These are phyloP conservation scores for Mycena belliarum DNA, from an alignment of 768 basidiomycete species.

Conservation along the genomic window DNA sequence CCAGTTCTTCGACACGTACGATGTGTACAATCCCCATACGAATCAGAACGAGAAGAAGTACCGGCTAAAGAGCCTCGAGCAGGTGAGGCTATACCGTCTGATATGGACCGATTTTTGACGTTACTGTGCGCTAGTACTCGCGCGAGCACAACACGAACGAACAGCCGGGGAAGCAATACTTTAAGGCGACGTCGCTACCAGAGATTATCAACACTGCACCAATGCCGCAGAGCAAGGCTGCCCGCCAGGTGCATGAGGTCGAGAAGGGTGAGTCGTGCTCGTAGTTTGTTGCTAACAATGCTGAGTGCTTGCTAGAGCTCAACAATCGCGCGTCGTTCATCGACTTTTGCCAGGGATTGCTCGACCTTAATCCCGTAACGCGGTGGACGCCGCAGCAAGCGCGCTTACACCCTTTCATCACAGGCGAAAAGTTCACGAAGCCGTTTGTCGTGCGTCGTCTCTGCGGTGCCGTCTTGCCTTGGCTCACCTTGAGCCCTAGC, in stretches of 20 bases:
- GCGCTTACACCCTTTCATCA: slow-evolving; percentile 93
- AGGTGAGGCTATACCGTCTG: background rate
- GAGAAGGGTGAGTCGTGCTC: slow-evolving; percentile 72
- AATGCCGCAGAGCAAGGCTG: slow-evolving; percentile 81
- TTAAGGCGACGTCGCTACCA: slow-evolving; percentile 89
- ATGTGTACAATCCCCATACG: slow-evolving; percentile 61
- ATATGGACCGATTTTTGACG: background rate
- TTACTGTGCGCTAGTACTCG: slow-evolving; percentile 59
- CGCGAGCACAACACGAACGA: slow-evolving; percentile 94
- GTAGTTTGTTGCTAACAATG: background rate
- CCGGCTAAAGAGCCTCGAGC: slow-evolving; percentile 86
- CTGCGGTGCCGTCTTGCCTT: background rate
- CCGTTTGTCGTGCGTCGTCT: slow-evolving; percentile 70
- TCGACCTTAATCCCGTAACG: slow-evolving; percentile 92
- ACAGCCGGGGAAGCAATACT: slow-evolving; percentile 98
- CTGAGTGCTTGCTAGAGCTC: slow-evolving; percentile 62
- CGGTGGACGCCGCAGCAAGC: slow-evolving; percentile 99
- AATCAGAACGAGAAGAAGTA: slow-evolving; percentile 82
- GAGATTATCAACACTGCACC: slow-evolving; percentile 97
- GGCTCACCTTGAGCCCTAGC: slow-evolving; percentile 34
- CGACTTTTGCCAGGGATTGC: slow-evolving; percentile 93
- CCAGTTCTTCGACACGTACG: slow-evolving; percentile 87
- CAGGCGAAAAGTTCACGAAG: slow-evolving; percentile 92
- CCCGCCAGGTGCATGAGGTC: slow-evolving; percentile 76
- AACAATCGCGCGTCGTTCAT: slow-evolving; percentile 93